phyloP scores from a whole-genome alignment of 192 early-diverging fungal species.

The Neocallimastix lanati region DNA sequence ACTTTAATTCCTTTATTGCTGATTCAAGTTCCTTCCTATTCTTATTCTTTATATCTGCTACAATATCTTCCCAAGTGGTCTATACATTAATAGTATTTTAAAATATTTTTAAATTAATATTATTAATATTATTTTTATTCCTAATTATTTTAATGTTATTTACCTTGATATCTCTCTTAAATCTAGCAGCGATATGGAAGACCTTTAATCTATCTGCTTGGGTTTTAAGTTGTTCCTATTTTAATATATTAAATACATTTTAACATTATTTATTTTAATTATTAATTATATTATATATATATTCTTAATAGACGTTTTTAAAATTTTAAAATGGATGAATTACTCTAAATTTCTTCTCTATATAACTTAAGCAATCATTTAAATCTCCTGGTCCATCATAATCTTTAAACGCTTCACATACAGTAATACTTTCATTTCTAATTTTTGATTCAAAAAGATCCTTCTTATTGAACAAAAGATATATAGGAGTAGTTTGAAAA shows the following conservation, averaged over 20 bases:
- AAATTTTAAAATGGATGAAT: background rate
- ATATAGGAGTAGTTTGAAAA: background rate
- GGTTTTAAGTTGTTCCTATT: background rate
- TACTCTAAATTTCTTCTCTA: background rate
- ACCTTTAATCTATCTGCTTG: background rate
- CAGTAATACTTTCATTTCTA: background rate
- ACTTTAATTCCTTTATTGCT: background rate
- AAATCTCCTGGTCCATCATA: constrained; percentile 1
- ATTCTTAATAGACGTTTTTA: too few relatives aligned
- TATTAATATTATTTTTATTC: too few relatives aligned
- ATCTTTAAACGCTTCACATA: background rate
- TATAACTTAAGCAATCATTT: background rate
- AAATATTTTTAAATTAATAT: too few relatives aligned
- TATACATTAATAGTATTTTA: background rate
- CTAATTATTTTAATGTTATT: too few relatives aligned
- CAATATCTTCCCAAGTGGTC: background rate
- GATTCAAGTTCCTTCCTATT: background rate
- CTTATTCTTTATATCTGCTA: background rate
- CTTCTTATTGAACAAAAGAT: constrained; percentile 1
- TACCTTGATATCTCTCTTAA: constrained; percentile 2
- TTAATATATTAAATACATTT: too few relatives aligned
- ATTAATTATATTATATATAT: too few relatives aligned
- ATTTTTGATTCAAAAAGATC: constrained; percentile 4
- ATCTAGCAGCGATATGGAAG: constrained; percentile 1
- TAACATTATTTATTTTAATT: too few relatives aligned